Evolutionary conservation across 2,329 filamentous ascomycete species (phyloP).

Genomic region (Hypoxylon sp.): DNA sequence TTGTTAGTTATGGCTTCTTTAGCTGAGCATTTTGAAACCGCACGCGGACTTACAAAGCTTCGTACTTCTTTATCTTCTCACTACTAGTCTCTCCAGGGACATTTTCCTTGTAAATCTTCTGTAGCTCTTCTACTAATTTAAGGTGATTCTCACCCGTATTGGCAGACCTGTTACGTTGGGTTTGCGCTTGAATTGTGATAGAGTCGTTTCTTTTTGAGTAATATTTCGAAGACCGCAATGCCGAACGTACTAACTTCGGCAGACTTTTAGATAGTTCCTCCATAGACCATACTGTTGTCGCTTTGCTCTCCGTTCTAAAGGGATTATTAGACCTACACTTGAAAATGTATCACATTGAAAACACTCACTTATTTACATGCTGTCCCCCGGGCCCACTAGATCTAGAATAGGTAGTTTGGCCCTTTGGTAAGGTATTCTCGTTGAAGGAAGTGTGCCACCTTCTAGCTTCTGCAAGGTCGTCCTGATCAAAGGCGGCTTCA

Average conservation of each 20-base stretch:
- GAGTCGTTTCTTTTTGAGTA: conserved; percentile 67
- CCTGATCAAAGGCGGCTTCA: conserved; percentile 65
- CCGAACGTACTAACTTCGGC: conserved; percentile 63
- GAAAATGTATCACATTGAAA: too few relatives aligned
- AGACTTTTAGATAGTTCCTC: conserved; percentile 62
- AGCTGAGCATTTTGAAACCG: background rate
- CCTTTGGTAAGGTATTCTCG: conserved; percentile 62
- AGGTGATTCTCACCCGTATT: conserved; percentile 68
- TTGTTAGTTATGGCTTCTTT: conserved; percentile 23
- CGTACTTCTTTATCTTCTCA: conserved; percentile 65
- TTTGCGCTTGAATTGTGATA: conserved; percentile 70
- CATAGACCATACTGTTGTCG: conserved; percentile 67
- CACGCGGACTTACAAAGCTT: conserved; percentile 60
- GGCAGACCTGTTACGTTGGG: conserved; percentile 64
- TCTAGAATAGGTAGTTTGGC: conserved; percentile 68
- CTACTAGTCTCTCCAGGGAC: conserved; percentile 64
- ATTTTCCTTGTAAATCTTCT: conserved; percentile 62
- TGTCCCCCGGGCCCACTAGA: conserved; percentile 74
- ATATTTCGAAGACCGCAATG: conserved; percentile 68
- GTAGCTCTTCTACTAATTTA: conserved; percentile 65
- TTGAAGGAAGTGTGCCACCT: conserved; percentile 66
- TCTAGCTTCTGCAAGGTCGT: conserved; percentile 66
- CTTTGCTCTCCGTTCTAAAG: conserved; percentile 71
- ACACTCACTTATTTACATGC: conserved; percentile 72
- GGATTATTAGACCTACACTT: conserved; percentile 12